phyloP scores from a whole-genome alignment of 23 red algal species.

The Chondrus crispus region DNA sequence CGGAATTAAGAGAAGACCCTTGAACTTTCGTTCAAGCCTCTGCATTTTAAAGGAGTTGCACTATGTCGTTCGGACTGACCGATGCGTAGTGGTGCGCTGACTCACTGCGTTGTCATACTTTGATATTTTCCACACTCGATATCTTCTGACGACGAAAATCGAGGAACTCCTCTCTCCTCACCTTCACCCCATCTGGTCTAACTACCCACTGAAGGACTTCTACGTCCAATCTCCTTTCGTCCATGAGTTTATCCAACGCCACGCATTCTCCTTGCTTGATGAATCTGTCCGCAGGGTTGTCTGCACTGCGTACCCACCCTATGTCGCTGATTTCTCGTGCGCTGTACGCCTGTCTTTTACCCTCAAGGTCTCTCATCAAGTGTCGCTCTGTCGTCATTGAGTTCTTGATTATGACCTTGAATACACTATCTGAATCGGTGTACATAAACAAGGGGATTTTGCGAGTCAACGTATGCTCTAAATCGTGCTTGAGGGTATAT shows the following conservation, averaged over 20 bases:
- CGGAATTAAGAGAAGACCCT: too few species aligned
- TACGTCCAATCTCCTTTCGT: neutral
- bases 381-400: slow-evolving; percentile 25
- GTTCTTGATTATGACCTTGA: neutral
- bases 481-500: neutral
- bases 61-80: too few species aligned
- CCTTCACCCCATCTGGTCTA: neutral
- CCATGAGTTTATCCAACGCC: neutral
- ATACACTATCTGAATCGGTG: slow-evolving; percentile 18
- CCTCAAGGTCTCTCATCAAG: slow-evolving; percentile 27
- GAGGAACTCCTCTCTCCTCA: neutral
- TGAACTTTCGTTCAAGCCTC: too few species aligned
- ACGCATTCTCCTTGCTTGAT: neutral
- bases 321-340: slow-evolving; percentile 33
- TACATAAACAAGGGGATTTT: neutral
- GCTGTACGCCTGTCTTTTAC: slow-evolving; percentile 4
- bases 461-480: neutral
- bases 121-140: neutral
- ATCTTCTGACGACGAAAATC: neutral
- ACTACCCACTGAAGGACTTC: slow-evolving; percentile 16
- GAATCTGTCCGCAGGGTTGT: slow-evolving; percentile 19
- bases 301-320: neutral
- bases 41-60: too few species aligned
- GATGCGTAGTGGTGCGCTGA: too few species aligned
- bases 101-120: too few species aligned